phyloP scores from a whole-genome alignment of 2,329 filamentous ascomycete species.

The Aspergillus latus region DNA sequence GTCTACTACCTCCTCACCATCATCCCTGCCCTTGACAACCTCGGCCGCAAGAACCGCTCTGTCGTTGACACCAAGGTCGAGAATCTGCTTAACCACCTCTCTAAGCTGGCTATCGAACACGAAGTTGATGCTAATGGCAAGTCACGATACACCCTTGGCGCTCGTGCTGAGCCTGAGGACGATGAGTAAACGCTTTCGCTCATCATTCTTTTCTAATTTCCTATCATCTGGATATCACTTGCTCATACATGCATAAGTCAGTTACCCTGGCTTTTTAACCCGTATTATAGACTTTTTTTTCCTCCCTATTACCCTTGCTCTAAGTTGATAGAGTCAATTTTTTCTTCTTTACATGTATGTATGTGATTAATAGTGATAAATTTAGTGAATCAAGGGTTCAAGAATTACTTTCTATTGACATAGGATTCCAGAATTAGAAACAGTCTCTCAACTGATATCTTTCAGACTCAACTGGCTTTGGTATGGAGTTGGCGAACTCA shows the following conservation, averaged over 20 bases:
- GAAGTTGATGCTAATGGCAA: conserved; percentile 49
- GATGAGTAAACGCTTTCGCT: conserved; percentile 41
- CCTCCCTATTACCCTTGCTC: conserved; percentile 31
- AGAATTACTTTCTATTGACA: conserved; percentile 16
- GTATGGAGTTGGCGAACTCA: too few relatives aligned
- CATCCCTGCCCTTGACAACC: conserved; percentile 50
- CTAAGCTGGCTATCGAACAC: conserved; percentile 54
- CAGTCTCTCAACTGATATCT: not conserved
- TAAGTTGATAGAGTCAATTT: conserved; percentile 35
- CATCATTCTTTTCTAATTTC: conserved; percentile 25
- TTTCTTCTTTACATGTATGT: conserved; percentile 42
- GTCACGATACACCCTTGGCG: conserved; percentile 45
- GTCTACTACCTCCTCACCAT: conserved; percentile 52
- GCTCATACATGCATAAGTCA: conserved; percentile 33
- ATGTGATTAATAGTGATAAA: conserved; percentile 45
- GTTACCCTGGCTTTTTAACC: conserved; percentile 24
- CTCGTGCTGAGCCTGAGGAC: conserved; percentile 45
- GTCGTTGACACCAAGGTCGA: conserved; percentile 54
- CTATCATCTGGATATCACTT: conserved; percentile 38
- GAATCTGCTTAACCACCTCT: conserved; percentile 54
- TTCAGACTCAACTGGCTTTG: not conserved
- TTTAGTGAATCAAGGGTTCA: conserved; percentile 38
- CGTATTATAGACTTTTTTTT: conserved; percentile 43
- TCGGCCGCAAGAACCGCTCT: conserved; percentile 53
- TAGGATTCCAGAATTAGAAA: not conserved